phyloP scores from a whole-genome alignment of 1,139 yeast genomes.

The Saccharomycopsis hybrid region DNA sequence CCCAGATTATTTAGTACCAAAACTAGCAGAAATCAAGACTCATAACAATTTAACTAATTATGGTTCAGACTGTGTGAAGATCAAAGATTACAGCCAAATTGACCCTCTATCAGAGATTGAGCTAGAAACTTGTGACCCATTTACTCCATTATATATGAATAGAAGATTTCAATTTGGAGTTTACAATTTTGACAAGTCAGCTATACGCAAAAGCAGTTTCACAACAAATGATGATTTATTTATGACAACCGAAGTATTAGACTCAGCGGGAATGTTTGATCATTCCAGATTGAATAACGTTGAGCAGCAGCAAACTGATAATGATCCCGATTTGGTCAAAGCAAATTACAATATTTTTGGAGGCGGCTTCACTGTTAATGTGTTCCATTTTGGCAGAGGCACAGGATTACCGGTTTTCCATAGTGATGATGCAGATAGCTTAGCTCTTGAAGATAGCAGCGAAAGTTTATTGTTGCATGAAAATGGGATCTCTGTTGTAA shows the following conservation, averaged over 20 bases:
- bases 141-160: constrained; percentile 42
- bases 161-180: constrained; percentile 27
- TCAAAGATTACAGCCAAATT: background rate
- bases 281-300: background rate
- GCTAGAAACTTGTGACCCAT: constrained; percentile 59
- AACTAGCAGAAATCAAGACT: constrained; percentile 14
- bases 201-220: constrained; percentile 4
- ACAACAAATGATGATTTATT: constrained; percentile 5
- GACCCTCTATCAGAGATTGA: constrained; percentile 56
- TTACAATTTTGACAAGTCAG: constrained; percentile 11
- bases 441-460: too few relatives aligned
- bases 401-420: constrained; percentile 19
- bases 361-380: constrained; percentile 13
- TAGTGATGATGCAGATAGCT: background rate
- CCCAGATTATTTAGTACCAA: constrained; percentile 24
- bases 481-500: too few relatives aligned
- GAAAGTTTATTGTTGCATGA: too few relatives aligned
- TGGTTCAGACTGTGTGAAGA: background rate
- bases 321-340: constrained; percentile 6
- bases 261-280: constrained; percentile 1
- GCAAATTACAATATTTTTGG: constrained; percentile 12
- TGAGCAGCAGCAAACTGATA: background rate
- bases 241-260: constrained; percentile 10
- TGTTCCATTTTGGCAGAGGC: constrained; percentile 15
- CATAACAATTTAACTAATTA: constrained; percentile 3